Evolutionary conservation across 139 green algal genomes (phyloP), one percentile per base, ranked within the genome.

Genomic region (Klebsormidium nitens): DNA sequence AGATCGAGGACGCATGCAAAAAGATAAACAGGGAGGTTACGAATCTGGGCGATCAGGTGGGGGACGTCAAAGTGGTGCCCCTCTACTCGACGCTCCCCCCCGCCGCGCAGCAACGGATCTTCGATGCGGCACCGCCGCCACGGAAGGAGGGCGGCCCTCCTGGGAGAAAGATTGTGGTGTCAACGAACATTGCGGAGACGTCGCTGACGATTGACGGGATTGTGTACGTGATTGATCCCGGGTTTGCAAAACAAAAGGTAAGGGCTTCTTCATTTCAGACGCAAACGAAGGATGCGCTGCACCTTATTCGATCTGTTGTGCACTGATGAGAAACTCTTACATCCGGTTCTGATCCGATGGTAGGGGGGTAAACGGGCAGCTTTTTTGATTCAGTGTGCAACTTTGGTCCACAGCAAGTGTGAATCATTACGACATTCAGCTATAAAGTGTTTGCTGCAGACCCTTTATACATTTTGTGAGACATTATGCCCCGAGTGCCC

Each of bases 141-240:
- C 26, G 11, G 36, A 48, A 48, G 28, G 34, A 55, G 17, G 65
- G 65, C 39, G 62, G 38, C n/a, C 56, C 78, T 87, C 66, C 87
- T 3, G 93, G 93, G 11, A 87, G 94, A 68, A 99, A 99, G 83
- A 96, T 99, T 64, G 88, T 99, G 23, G 83, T 98, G 14, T 96
- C 91, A 29, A 99, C 94, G 61, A 99, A 99, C 84, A 99, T 99
- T 50, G 94, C 94, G 0, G 94, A 99, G 80, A 99, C 94, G 8
- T 97, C 91, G 2, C 88, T 99, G 11, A 99, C 94, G 36, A 99
- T 99, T 36, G 94, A 99, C 69, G 94, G 94, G 64, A 97, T 99
- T 64, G 93, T 99, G 36, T 99, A 81, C 40, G 94, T 99, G 28
- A 96, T 99, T 36, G 94, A 99, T 76, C 94, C 94, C 2, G 88